Evolutionary conservation across 2,329 filamentous ascomycete species (phyloP).

Genomic region (Lithohypha guttulata): DNA sequence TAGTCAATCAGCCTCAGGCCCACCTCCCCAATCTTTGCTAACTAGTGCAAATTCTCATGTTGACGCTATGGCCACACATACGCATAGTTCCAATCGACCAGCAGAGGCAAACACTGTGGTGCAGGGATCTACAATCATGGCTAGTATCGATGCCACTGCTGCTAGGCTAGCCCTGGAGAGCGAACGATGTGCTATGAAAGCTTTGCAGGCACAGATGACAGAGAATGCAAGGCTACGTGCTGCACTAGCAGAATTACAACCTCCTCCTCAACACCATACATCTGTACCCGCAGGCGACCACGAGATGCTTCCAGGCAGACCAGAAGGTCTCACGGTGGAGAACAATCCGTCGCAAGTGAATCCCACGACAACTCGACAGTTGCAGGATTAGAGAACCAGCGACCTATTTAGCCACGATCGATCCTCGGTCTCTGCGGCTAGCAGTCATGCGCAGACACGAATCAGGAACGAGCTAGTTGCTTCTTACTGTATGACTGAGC

Average conservation of each 20-base stretch:
- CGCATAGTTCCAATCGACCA: neutral
- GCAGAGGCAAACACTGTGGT: neutral
- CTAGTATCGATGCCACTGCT: neutral
- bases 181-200: neutral
- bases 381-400: no score
- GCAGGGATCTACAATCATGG: no score
- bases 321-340: neutral
- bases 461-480: no score
- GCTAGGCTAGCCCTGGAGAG: neutral
- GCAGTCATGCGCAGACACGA: no score
- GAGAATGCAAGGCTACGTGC: neutral
- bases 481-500: conserved; percentile 1
- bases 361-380: no score
- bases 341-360: no score
- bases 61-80: neutral
- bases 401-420: no score
- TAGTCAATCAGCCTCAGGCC: neutral
- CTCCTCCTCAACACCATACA: neutral
- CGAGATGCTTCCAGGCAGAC: neutral
- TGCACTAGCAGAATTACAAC: neutral
- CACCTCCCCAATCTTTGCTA: no score
- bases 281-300: neutral
- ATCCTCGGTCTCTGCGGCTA: no score
- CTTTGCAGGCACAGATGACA: neutral
- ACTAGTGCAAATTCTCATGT: neutral